Evolutionary conservation across 2,329 filamentous ascomycete genomes (phyloP), one percentile per base, ranked within the genome.

Genomic region (Epicoccum nigrum): DNA sequence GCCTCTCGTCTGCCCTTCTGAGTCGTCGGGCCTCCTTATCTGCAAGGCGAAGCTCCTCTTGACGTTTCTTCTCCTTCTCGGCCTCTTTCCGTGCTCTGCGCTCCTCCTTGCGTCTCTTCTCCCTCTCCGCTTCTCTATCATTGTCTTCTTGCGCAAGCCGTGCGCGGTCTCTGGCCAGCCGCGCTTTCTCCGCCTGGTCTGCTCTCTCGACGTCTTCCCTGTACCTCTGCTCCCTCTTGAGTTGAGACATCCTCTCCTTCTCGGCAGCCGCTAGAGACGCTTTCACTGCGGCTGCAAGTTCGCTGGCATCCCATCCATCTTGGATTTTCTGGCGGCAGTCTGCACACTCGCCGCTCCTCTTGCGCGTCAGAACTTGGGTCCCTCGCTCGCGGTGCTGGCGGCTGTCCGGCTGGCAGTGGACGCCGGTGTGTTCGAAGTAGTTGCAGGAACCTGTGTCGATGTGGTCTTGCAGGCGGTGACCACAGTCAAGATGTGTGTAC

Each of bases 351-450:
- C 63, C 58, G n/a, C 51, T 49, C n/a, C 43, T 51, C 13, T 55
- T 48, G 27, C 41, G 43, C 5, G 54, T 54, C 35, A 27, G 53
- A 17, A 60, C 40, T 6, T 39, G 58, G 25, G 55, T 54, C 5
- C 45, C 46, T 15, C 56, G 56, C 13, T 50, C 50, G 34, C 47
- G 52, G 27, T 55, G 57, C 28, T 55, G 32, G 20, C 53, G 38
- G 13, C 59, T 62, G 28, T 64, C 59, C 12, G 58, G 58, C 34
- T 64, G 58, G 42, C 61, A 64, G 12, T 50, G 44, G 2, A 58
- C 51, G 1, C 32, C 51, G 5, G 40, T 58, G 11, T 40, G 41
- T 17, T 54, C 34, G 21, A 54, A 63, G 17, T 62, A 54, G 32
- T 46, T 33, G 51, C 63, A 65, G 16, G 45, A 42, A 27, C 38